Evolutionary conservation across 148 eudicot species (phyloP), one percentile per base, ranked within the genome.

Genomic region (Rhododendron molle): DNA sequence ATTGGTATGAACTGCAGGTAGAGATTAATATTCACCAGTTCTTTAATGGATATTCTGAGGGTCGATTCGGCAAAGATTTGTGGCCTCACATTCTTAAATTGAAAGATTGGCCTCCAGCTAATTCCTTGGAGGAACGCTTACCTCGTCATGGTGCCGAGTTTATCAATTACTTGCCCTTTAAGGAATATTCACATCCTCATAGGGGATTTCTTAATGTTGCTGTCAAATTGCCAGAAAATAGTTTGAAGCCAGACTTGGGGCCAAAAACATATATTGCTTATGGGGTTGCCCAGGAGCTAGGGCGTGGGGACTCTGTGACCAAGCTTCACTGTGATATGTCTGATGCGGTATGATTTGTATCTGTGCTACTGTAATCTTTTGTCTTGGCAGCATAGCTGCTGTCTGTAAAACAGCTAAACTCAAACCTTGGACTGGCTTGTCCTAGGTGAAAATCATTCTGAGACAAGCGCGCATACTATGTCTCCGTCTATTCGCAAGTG

Each of bases 211-310:
- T 93, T 16, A 94, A 94, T 85, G 89, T 94, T 83, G 95, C 93
- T 85, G 89, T 86, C 81, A 93, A 87, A 85, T 88, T 92, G 76
- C 96, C 95, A 3, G 72, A 67, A 0, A 36, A 86, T 2, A 86
- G 83, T 78, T 50, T 92, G 50, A 90, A 90, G 89, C 96, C 95
- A 49, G 94, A 94, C 81, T 82, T 93, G 86, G 96, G 96, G 44
- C 96, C 96, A 58, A 93, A 90, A 88, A 93, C 93, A 76, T 90
- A 92, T 84, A 94, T 94, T 85, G 94, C 94, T 84, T 94, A 93
- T 83, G 95, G 96, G 54, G 38, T 90, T 88, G 54, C 88, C 26
- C 89, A 91, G 81, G 96, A 93, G 88, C 89, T 93, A 32, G 94
- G 94, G 16, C 91, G 94, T 46, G 96, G 93, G 54, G 96, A 93